Conservation (phyloP, 441 rosid species). For the Bruguiera hainesii region DNA sequence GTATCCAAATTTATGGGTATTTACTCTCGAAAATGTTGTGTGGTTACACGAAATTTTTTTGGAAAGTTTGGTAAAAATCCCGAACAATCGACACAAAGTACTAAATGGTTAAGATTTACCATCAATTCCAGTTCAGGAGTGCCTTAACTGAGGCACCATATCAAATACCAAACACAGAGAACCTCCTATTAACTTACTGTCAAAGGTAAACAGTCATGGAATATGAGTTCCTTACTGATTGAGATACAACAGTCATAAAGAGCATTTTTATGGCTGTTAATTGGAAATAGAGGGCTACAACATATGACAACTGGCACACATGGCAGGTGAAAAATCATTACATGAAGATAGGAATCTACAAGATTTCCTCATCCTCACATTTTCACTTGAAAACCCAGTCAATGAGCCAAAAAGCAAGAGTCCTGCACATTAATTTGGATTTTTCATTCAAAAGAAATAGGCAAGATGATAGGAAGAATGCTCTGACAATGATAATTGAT, state of each 20-base stretch:
- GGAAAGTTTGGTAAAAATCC: no score
- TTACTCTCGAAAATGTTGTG: no score
- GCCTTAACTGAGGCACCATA: no score
- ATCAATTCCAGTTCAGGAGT: no score
- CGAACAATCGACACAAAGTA: no score
- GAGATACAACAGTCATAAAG: not conserved
- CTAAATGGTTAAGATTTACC: no score
- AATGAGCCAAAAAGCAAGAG: not conserved
- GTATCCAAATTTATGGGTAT: no score
- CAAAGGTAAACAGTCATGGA: not conserved
- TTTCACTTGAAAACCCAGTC: not conserved
- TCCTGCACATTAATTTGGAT: constrained; percentile 7
- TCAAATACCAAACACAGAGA: no score
- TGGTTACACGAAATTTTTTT: no score
- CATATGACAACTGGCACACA: not conserved
- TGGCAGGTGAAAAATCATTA: not conserved
- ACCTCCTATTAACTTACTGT: not conserved
- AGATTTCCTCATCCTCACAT: not conserved
- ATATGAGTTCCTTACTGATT: not conserved
- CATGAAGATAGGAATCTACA: not conserved
- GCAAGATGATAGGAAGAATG: not conserved
- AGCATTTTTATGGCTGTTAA: not conserved
- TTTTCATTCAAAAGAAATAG: constrained; percentile 1
- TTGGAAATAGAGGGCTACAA: not conserved
- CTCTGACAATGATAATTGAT: not conserved